Conservation (phyloP, 768 basidiomycete species). For the Mycena albidolilacea region DNA sequence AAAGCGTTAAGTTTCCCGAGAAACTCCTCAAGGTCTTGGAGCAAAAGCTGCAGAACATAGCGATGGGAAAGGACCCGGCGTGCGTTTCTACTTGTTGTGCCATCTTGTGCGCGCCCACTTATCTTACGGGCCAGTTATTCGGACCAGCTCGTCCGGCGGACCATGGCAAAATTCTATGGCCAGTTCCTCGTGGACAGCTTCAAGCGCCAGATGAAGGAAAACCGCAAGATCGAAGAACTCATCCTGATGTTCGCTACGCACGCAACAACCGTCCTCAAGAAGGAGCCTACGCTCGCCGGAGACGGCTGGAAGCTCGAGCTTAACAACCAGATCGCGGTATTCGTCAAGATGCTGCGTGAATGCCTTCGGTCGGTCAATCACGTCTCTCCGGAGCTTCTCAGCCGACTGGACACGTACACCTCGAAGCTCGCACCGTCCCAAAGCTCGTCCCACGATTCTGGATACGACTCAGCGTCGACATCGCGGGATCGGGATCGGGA, state of each 20-base stretch:
- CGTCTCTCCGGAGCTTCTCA: slow-evolving; percentile 86
- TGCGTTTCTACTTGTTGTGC: slow-evolving; percentile 59
- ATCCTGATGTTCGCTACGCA: slow-evolving; percentile 96
- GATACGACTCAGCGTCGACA: slow-evolving; percentile 75
- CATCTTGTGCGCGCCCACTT: background rate
- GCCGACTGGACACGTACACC: slow-evolving; percentile 88
- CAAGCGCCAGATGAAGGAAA: slow-evolving; percentile 93
- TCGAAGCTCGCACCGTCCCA: slow-evolving; percentile 81
- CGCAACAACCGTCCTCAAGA: slow-evolving; percentile 89
- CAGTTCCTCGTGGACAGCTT: slow-evolving; percentile 90
- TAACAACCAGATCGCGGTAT: slow-evolving; percentile 92
- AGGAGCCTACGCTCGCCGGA: slow-evolving; percentile 85
- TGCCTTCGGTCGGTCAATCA: slow-evolving; percentile 80
- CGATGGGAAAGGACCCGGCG: slow-evolving; percentile 93
- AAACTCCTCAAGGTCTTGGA: slow-evolving; percentile 93
- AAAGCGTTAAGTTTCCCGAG: slow-evolving; percentile 94
- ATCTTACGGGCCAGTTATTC: slow-evolving; percentile 73
- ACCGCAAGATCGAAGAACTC: slow-evolving; percentile 96
- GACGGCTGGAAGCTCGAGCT: slow-evolving; percentile 96
- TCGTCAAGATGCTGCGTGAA: slow-evolving; percentile 89
- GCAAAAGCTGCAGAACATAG: slow-evolving; percentile 90
- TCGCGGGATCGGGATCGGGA: slow-evolving; percentile 72
- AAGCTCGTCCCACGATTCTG: slow-evolving; percentile 69
- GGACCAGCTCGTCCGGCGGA: slow-evolving; percentile 90
- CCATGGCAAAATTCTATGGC: slow-evolving; percentile 94